Evolutionary conservation across 495 filamentous ascomycete species (phyloP).

Genomic region (Choiromyces venosus): DNA sequence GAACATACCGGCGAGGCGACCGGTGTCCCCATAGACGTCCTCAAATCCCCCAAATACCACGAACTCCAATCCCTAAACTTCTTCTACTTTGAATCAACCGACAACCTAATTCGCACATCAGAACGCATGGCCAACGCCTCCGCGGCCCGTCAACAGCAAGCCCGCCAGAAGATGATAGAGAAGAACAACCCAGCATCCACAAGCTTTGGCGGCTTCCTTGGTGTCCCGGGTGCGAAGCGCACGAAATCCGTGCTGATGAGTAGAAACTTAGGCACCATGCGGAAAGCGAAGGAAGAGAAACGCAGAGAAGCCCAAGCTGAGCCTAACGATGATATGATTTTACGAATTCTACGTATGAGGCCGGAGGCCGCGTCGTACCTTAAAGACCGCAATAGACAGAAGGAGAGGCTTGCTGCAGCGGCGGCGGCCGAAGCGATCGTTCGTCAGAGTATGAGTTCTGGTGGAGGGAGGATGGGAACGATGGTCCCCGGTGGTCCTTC

Average conservation of each 20-base stretch:
- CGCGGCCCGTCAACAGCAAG: constrained; percentile 68
- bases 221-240: constrained; percentile 62
- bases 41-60: constrained; percentile 96
- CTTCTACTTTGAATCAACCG: constrained; percentile 94
- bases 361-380: constrained; percentile 90
- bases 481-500: constrained; percentile 17
- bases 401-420: constrained; percentile 81
- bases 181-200: constrained; percentile 39
- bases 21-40: constrained; percentile 81
- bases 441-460: constrained; percentile 74
- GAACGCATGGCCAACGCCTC: constrained; percentile 92
- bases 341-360: constrained; percentile 91
- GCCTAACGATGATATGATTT: constrained; percentile 96
- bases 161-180: constrained; percentile 44
- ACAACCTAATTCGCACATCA: constrained; percentile 82
- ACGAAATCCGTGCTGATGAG: constrained; percentile 94
- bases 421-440: constrained; percentile 94
- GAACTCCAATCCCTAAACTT: constrained; percentile 93
- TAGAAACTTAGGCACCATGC: constrained; percentile 93
- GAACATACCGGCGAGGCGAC: constrained; percentile 77
- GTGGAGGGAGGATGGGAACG: constrained; percentile 52
- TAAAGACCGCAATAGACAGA: constrained; percentile 83
- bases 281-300: constrained; percentile 90
- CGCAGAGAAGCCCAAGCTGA: constrained; percentile 92
- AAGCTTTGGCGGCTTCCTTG: constrained; percentile 61